Conservation (phyloP, 345 rosid species). For the Erodium maritimum region DNA sequence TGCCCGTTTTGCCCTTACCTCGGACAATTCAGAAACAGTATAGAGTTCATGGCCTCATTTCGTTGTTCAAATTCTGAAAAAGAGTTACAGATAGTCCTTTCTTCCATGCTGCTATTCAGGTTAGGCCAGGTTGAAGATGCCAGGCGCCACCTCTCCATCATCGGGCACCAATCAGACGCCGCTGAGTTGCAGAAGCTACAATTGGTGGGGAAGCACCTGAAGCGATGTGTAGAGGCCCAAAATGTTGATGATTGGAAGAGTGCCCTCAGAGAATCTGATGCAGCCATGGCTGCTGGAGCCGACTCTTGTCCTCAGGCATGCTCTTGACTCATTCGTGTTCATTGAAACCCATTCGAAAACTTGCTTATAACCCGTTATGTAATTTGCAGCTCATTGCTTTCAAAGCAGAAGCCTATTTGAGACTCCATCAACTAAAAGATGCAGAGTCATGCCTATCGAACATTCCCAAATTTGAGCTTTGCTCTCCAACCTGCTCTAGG, state of each 20-base stretch:
- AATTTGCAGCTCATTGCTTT: slow-evolving; percentile 67
- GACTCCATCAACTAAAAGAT: slow-evolving; percentile 66
- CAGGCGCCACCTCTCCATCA: slow-evolving; percentile 40
- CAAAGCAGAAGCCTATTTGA: slow-evolving; percentile 79
- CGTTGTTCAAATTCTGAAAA: background rate
- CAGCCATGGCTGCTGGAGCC: slow-evolving; percentile 63
- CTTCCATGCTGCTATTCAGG: slow-evolving; percentile 24
- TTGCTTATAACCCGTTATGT: background rate
- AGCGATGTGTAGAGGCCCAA: slow-evolving; percentile 56
- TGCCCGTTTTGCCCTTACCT: no score
- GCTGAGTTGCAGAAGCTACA: slow-evolving; percentile 64
- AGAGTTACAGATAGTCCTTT: background rate
- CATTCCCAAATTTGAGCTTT: slow-evolving; percentile 32
- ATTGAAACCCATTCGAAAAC: no score
- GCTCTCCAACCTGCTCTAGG: slow-evolving; percentile 16
- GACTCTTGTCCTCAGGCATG: slow-evolving; percentile 77
- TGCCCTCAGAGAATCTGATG: slow-evolving; percentile 55
- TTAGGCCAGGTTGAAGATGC: slow-evolving; percentile 73
- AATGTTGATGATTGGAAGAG: slow-evolving; percentile 72
- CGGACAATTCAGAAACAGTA: no score
- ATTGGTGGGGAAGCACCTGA: slow-evolving; percentile 62
- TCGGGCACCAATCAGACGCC: slow-evolving; percentile 61
- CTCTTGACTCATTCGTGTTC: background rate
- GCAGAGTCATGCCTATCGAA: slow-evolving; percentile 48
- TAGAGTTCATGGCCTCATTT: background rate